These are phyloP conservation scores for Achlya hypogyna DNA, from an alignment of 352 stramenopile genomes.

Conservation along the genomic window DNA sequence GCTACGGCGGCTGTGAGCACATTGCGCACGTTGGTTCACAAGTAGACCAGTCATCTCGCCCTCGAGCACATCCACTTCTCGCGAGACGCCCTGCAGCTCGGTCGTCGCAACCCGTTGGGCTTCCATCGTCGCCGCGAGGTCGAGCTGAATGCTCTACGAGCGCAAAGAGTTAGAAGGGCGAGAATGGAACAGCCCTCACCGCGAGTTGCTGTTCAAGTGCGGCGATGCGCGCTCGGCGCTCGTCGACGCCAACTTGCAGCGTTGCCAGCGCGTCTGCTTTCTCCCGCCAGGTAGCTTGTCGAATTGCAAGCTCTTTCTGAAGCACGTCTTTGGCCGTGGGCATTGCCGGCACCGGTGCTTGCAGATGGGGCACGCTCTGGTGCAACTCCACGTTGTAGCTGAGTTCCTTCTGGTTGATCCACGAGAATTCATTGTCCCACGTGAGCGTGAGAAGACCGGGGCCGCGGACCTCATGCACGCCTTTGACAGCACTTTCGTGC, in stretches of 20 bases:
- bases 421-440: constrained; percentile 80
- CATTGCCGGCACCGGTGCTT: neutral
- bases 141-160: neutral
- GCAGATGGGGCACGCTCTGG: constrained; percentile 23
- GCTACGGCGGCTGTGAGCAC: neutral
- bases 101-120: neutral
- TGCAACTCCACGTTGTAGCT: constrained; percentile 60
- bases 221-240: neutral
- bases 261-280: neutral
- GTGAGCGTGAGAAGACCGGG: constrained; percentile 53
- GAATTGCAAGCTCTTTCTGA: neutral
- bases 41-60: neutral
- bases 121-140: neutral
- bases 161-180: neutral
- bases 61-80: neutral
- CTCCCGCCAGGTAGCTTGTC: neutral
- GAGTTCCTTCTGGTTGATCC: constrained; percentile 70
- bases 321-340: neutral
- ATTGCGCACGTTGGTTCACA: neutral
- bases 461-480: constrained; percentile 33
- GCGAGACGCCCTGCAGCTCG: neutral
- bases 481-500: constrained; percentile 29
- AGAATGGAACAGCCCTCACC: neutral
- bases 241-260: neutral
- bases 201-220: constrained; percentile 6